Conservation (phyloP, 345 rosid genomes). For the Populus nigra region DNA sequence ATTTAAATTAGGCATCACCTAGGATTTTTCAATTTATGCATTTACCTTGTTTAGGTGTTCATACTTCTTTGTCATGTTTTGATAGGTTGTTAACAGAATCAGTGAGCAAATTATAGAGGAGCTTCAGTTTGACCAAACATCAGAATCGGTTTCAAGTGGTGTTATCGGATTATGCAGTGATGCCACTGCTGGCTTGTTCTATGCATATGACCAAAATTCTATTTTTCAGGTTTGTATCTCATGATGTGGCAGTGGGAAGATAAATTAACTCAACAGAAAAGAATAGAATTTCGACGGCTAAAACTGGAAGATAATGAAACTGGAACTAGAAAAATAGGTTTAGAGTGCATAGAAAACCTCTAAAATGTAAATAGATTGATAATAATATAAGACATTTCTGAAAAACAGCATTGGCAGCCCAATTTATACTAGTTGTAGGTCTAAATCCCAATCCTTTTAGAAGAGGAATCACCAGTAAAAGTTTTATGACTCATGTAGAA, state of each 20-base stretch:
- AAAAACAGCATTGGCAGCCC: not conserved
- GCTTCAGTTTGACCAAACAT: constrained; percentile 86
- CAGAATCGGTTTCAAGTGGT: constrained; percentile 83
- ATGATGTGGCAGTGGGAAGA: not conserved
- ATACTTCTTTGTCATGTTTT: constrained; percentile 17
- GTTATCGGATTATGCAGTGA: constrained; percentile 94
- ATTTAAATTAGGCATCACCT: not conserved
- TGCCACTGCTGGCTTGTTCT: constrained; percentile 94
- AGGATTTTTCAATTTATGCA: not conserved
- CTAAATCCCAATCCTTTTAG: not conserved
- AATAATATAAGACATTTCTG: not conserved
- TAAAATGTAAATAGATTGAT: not conserved
- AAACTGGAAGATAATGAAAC: not conserved
- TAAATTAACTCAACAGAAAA: not conserved
- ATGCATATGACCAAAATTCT: constrained; percentile 95
- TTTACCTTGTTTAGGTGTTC: constrained; percentile 10
- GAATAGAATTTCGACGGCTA: not conserved
- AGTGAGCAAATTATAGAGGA: constrained; percentile 97
- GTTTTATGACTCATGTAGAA: not conserved
- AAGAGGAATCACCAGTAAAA: not conserved
- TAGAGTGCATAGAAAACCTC: not conserved
- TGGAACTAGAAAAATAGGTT: not conserved
- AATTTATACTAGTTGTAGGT: not conserved
- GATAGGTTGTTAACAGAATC: constrained; percentile 91
- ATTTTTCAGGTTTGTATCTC: constrained; percentile 70